Evolutionary conservation across 2,329 filamentous ascomycete genomes (phyloP).

Genomic region (Drechslera avenae): DNA sequence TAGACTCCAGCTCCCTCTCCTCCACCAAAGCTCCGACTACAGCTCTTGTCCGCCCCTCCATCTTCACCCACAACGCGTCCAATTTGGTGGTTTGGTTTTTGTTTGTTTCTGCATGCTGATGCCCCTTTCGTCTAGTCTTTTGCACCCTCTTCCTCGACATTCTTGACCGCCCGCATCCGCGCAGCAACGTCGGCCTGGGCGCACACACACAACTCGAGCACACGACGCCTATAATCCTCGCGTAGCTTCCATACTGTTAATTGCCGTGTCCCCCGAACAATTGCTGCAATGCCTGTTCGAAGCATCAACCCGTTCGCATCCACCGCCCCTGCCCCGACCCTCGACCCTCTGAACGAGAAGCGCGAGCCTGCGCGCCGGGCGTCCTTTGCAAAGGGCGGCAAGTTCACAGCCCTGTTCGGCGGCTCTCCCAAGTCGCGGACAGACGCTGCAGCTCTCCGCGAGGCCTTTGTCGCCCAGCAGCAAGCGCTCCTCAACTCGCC

Average conservation of each 20-base stretch:
- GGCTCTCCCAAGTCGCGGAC: conserved; percentile 75
- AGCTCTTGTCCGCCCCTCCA: background rate
- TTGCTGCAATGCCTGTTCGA: conserved; percentile 65
- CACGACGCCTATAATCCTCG: conserved; percentile 2
- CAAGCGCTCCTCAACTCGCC: conserved; percentile 67
- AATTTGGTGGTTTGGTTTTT: no score
- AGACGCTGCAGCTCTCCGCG: conserved; percentile 67
- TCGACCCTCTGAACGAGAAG: conserved; percentile 61
- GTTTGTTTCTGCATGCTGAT: conserved; percentile 24
- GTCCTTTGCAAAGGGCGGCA: conserved; percentile 65
- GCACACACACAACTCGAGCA: conserved; percentile 3
- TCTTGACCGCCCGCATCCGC: conserved; percentile 25
- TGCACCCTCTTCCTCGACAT: conserved; percentile 11
- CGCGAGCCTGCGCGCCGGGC: conserved; percentile 55
- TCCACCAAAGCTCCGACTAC: background rate
- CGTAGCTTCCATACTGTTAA: conserved; percentile 6
- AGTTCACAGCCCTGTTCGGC: conserved; percentile 82
- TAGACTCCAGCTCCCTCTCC: conserved; percentile 3
- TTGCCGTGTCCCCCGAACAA: conserved; percentile 7
- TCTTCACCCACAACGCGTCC: conserved; percentile 4
- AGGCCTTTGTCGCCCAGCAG: conserved; percentile 65
- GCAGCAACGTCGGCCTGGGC: conserved; percentile 4
- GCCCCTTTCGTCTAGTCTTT: conserved; percentile 17
- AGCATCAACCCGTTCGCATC: conserved; percentile 63
- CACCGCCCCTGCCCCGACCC: conserved; percentile 57